phyloP scores from a whole-genome alignment of 1,284 basidiomycete species.

The Afroboletus lepidellus region DNA sequence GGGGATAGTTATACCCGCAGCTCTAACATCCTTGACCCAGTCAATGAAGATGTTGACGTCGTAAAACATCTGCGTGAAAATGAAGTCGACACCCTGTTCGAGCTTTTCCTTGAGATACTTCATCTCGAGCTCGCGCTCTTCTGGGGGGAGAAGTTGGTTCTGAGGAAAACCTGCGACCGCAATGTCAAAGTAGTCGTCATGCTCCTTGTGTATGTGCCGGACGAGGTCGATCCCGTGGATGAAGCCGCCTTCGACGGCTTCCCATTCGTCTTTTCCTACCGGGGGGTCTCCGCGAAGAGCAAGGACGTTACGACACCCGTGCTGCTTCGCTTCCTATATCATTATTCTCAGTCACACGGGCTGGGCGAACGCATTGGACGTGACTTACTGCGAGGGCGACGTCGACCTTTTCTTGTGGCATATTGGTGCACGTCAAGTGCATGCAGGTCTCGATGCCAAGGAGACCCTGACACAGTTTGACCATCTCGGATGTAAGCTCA shows the following conservation, averaged over 20 bases:
- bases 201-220: slow-evolving; percentile 74
- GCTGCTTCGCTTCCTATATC: slow-evolving; percentile 81
- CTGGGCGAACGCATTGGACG: slow-evolving; percentile 11
- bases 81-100: slow-evolving; percentile 85
- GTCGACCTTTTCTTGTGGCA: slow-evolving; percentile 93
- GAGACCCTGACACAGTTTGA: slow-evolving; percentile 90
- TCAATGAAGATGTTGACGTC: slow-evolving; percentile 82
- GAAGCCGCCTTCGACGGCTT: slow-evolving; percentile 87
- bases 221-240: slow-evolving; percentile 90
- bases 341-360: slow-evolving; percentile 14
- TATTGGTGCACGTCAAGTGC: slow-evolving; percentile 98
- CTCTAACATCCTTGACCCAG: slow-evolving; percentile 84
- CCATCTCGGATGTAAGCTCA: slow-evolving; percentile 90
- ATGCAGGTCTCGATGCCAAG: slow-evolving; percentile 97
- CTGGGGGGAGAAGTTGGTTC: slow-evolving; percentile 57
- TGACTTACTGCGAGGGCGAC: slow-evolving; percentile 75
- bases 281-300: slow-evolving; percentile 95
- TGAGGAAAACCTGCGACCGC: slow-evolving; percentile 93
- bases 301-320: slow-evolving; percentile 93
- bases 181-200: slow-evolving; percentile 93
- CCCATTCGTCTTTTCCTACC: slow-evolving; percentile 85
- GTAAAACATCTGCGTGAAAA: slow-evolving; percentile 97
- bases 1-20: slow-evolving; percentile 87
- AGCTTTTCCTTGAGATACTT: slow-evolving; percentile 85
- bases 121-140: slow-evolving; percentile 84